A percentile compares a stretch with the other conserved stretches of the same genome.
Conservation (phyloP, 192 early-diverging fungal species). For the Coemansia sp. region DNA sequence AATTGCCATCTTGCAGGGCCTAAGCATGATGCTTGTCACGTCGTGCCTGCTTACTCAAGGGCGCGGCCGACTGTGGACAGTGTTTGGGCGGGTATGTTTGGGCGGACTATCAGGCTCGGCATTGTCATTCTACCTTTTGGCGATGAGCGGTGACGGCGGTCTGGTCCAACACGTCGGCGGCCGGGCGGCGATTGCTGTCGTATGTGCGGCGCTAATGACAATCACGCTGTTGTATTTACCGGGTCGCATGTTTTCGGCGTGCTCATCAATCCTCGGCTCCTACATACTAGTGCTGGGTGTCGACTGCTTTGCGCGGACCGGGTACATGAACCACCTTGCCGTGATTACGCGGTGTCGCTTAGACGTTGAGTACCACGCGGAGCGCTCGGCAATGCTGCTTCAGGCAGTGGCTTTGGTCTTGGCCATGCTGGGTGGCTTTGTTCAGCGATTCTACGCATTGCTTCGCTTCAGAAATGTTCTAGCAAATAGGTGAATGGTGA, state of each 20-base stretch:
- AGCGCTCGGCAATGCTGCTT: constrained; percentile 9
- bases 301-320: constrained; percentile 21
- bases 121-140: constrained; percentile 5
- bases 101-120: neutral
- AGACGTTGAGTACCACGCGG: neutral
- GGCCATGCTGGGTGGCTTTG: neutral
- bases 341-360: neutral
- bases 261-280: constrained; percentile 15
- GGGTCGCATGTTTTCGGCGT: neutral
- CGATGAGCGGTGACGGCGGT: neutral
- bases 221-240: neutral
- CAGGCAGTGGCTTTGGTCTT: constrained; percentile 15
- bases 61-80: neutral
- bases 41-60: neutral
- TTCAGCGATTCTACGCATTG: neutral
- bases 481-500: neutral
- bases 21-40: neutral
- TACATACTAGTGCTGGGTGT: constrained; percentile 17
- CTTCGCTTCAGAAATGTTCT: constrained; percentile 1
- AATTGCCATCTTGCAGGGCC: neutral
- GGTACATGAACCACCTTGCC: constrained; percentile 5
- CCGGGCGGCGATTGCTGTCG: neutral
- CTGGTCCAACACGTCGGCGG: neutral
- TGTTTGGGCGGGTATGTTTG: neutral
- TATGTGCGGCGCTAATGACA: neutral